Evolutionary conservation across 257 asterid genomes (phyloP).

Genomic region (Leonotis leonurus): DNA sequence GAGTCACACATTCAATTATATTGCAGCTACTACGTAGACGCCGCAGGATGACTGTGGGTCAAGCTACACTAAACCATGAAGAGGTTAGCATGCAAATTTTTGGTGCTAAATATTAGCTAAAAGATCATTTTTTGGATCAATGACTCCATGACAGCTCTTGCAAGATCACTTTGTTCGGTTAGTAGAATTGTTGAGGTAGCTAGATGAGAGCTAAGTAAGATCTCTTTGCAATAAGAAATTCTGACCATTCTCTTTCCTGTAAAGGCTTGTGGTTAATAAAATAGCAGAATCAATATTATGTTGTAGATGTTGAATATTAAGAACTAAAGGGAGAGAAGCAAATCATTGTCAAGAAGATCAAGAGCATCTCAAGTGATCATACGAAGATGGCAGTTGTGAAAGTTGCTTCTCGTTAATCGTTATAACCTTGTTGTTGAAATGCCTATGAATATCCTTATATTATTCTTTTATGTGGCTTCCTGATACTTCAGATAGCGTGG

Average conservation of each 20-base stretch:
- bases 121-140: conserved; percentile 5
- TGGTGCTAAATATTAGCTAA: conserved; percentile 13
- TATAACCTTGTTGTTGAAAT: background rate
- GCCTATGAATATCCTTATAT: background rate
- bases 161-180: background rate
- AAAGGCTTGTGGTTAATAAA: background rate
- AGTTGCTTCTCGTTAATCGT: background rate
- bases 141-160: conserved; percentile 12
- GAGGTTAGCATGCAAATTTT: conserved; percentile 47
- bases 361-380: background rate
- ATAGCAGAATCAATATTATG: background rate
- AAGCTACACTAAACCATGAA: conserved; percentile 58
- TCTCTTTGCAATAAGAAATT: background rate
- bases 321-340: conserved; percentile 1
- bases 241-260: background rate
- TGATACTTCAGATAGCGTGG: conserved; percentile 11
- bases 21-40: conserved; percentile 83
- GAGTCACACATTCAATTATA: conserved; percentile 8
- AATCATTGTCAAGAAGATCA: conserved; percentile 10
- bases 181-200: conserved; percentile 4
- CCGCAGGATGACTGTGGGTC: conserved; percentile 68
- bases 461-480: background rate
- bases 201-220: background rate
- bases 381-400: background rate
- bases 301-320: background rate